Conservation (phyloP, 306 rosid species). For the Dalbergia cultrata region DNA sequence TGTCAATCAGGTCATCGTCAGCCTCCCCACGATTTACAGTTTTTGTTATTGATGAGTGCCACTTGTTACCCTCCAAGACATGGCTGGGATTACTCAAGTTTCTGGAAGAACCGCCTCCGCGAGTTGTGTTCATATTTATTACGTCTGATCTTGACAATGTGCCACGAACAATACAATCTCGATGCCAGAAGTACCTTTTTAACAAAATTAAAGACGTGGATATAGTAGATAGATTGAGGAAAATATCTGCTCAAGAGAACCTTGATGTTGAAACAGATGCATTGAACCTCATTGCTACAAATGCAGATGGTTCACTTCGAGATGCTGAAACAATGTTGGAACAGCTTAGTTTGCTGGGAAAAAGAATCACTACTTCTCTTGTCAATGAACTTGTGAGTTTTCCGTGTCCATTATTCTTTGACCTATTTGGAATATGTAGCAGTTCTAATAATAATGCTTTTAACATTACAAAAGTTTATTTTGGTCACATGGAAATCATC, state of each 20-base stretch:
- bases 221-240: slow-evolving; percentile 78
- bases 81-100: slow-evolving; percentile 95
- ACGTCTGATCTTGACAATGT: slow-evolving; percentile 94
- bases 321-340: slow-evolving; percentile 99
- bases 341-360: slow-evolving; percentile 93
- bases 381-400: slow-evolving; percentile 97
- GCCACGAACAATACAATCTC: slow-evolving; percentile 88
- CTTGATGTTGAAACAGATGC: slow-evolving; percentile 89
- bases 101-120: slow-evolving; percentile 86
- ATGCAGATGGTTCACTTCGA: slow-evolving; percentile 98
- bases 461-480: neutral
- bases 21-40: slow-evolving; percentile 67
- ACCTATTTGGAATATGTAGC: slow-evolving; percentile 21
- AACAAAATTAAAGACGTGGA: slow-evolving; percentile 93
- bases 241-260: slow-evolving; percentile 75
- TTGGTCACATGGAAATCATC: slow-evolving; percentile 19
- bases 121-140: slow-evolving; percentile 82
- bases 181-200: slow-evolving; percentile 92
- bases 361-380: slow-evolving; percentile 86
- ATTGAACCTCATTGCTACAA: slow-evolving; percentile 89
- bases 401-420: slow-evolving; percentile 43
- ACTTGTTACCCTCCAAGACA: slow-evolving; percentile 85
- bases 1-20: slow-evolving; percentile 58
- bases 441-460: slow-evolving; percentile 40
- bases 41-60: slow-evolving; percentile 94